phyloP scores from a whole-genome alignment of 148 eudicot genomes.

The Linanthus parryae region DNA sequence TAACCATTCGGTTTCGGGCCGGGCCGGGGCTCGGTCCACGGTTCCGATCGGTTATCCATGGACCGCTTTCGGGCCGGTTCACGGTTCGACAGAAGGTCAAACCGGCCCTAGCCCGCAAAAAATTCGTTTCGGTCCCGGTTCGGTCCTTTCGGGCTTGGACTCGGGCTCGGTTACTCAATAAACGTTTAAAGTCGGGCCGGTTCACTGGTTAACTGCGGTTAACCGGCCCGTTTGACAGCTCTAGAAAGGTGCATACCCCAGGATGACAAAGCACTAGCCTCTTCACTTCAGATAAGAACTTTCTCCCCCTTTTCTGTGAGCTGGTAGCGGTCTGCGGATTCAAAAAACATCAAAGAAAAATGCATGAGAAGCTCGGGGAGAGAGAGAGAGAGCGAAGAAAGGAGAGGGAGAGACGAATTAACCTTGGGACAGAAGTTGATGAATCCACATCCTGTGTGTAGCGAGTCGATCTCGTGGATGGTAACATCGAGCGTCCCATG shows the following conservation, averaged over 20 bases:
- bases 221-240: too few species aligned
- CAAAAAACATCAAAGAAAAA: neutral
- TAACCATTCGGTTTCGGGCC: too few species aligned
- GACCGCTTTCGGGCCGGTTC: too few species aligned
- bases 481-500: constrained; percentile 7
- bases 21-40: too few species aligned
- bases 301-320: constrained; percentile 3
- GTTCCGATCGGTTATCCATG: too few species aligned
- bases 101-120: too few species aligned
- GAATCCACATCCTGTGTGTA: constrained; percentile 1
- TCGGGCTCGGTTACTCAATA: too few species aligned
- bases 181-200: too few species aligned
- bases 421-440: constrained; percentile 3
- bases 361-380: neutral
- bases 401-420: neutral
- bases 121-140: too few species aligned
- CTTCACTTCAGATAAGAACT: constrained; percentile 5
- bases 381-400: neutral
- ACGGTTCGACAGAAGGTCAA: too few species aligned
- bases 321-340: constrained; percentile 6
- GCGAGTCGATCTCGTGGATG: constrained; percentile 3
- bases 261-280: constrained; percentile 10
- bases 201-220: too few species aligned
- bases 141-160: too few species aligned
- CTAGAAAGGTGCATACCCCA: neutral